A percentile compares a stretch with the other conserved stretches of the same genome.
phyloP scores from a whole-genome alignment of 495 filamentous ascomycete species.

The Trichoderma asperelloides region DNA sequence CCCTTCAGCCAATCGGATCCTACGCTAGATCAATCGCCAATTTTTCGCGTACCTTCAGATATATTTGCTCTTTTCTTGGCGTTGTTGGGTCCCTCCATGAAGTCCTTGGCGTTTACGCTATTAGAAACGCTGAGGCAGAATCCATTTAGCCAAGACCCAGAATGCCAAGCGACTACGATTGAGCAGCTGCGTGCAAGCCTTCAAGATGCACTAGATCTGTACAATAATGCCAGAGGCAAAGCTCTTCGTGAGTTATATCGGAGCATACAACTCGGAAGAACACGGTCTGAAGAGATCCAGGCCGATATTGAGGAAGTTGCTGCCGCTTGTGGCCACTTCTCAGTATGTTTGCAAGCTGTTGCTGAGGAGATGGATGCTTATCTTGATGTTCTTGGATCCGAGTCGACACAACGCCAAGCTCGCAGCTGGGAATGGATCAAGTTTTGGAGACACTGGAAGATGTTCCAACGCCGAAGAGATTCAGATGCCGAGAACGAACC shows the following conservation, averaged over 20 bases:
- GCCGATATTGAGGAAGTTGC: conserved; percentile 95
- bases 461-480: conserved; percentile 22
- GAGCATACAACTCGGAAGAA: conserved; percentile 56
- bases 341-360: conserved; percentile 78
- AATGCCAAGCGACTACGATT: conserved; percentile 62
- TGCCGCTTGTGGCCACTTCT: conserved; percentile 91
- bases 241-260: conserved; percentile 73
- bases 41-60: conserved; percentile 52
- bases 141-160: conserved; percentile 59
- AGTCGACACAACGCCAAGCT: conserved; percentile 51
- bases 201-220: conserved; percentile 67
- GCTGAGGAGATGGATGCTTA: conserved; percentile 80
- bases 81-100: conserved; percentile 88
- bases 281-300: conserved; percentile 59
- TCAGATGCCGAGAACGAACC: conserved; percentile 44
- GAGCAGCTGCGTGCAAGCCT: conserved; percentile 70
- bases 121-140: conserved; percentile 81
- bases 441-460: conserved; percentile 54
- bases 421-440: conserved; percentile 81
- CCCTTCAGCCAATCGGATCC: conserved; percentile 7
- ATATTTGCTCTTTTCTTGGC: conserved; percentile 84
- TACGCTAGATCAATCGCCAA: conserved; percentile 11
- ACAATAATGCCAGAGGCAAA: conserved; percentile 59
- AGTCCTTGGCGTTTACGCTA: conserved; percentile 83
- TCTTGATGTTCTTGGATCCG: conserved; percentile 72